phyloP scores from a whole-genome alignment of 768 basidiomycete species.

The Kwoniella pini region DNA sequence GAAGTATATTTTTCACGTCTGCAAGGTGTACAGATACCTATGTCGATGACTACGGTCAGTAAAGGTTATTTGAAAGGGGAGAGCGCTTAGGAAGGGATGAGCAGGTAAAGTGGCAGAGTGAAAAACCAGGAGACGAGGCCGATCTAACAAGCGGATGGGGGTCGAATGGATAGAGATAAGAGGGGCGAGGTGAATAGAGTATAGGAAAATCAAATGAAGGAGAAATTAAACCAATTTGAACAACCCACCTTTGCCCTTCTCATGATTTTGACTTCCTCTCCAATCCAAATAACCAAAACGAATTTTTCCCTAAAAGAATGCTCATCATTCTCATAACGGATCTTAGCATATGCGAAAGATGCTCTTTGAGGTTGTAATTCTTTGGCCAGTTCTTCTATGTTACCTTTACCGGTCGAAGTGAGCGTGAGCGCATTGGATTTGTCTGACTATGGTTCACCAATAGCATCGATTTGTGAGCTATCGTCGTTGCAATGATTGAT shows the following conservation, averaged over 20 bases:
- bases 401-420: conserved; percentile 75
- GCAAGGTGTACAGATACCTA: conserved; percentile 92
- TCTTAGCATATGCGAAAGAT: conserved; percentile 78
- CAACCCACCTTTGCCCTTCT: conserved; percentile 79
- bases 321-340: conserved; percentile 63
- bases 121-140: too few relatives aligned
- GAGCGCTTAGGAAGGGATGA: too few relatives aligned
- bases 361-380: conserved; percentile 67
- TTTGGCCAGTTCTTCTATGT: conserved; percentile 73
- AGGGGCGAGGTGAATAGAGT: too few relatives aligned
- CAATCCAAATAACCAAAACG: conserved; percentile 54
- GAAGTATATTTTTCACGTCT: conserved; percentile 79
- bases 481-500: background rate
- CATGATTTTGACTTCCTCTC: conserved; percentile 72
- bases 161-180: too few relatives aligned
- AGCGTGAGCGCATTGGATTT: conserved; percentile 70
- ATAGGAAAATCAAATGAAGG: too few relatives aligned
- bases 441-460: too few relatives aligned
- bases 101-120: too few relatives aligned
- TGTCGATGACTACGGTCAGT: too few relatives aligned
- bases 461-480: background rate
- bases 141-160: too few relatives aligned
- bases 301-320: conserved; percentile 69
- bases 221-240: background rate
- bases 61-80: too few relatives aligned